A percentile compares a stretch with the other conserved stretches of the same genome.
Conservation (phyloP, 1,284 basidiomycete genomes). For the Porogramme epimiltina region DNA sequence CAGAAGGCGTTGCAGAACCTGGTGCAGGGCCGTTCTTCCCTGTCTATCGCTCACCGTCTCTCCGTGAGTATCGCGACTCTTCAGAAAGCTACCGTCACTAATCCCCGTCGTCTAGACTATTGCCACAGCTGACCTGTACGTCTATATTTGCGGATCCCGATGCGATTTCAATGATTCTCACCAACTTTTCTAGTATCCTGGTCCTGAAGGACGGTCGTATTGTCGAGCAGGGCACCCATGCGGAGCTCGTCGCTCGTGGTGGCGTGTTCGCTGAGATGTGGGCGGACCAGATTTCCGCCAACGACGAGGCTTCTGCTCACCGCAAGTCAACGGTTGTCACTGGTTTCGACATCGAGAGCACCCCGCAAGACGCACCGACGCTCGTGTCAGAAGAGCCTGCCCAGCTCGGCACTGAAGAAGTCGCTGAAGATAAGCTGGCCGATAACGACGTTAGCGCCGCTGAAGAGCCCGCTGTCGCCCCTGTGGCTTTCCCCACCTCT, state of each 20-base stretch:
- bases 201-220: slow-evolving; percentile 84
- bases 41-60: slow-evolving; percentile 81
- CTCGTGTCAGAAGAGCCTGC: slow-evolving; percentile 17
- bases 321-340: slow-evolving; percentile 46
- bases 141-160: slow-evolving; percentile 15
- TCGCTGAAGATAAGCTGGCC: slow-evolving; percentile 18
- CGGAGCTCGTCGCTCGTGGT: slow-evolving; percentile 67
- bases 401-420: slow-evolving; percentile 27
- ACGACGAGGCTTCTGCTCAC: slow-evolving; percentile 43
- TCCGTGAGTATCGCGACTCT: slow-evolving; percentile 54
- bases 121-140: slow-evolving; percentile 73
- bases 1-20: slow-evolving; percentile 81
- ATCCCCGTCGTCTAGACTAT: slow-evolving; percentile 55
- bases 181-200: slow-evolving; percentile 58
- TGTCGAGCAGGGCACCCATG: slow-evolving; percentile 76
- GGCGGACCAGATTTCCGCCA: slow-evolving; percentile 73
- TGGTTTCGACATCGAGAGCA: slow-evolving; percentile 30
- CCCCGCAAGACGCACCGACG: slow-evolving; percentile 27
- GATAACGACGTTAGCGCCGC: slow-evolving; percentile 14
- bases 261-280: slow-evolving; percentile 83
- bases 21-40: slow-evolving; percentile 67
- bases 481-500: slow-evolving; percentile 17
- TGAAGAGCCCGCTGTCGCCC: slow-evolving; percentile 6
- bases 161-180: slow-evolving; percentile 1
- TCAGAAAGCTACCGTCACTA: slow-evolving; percentile 13